Conservation (phyloP, 2,329 filamentous ascomycete species). For the Hypoxylon sp. region DNA sequence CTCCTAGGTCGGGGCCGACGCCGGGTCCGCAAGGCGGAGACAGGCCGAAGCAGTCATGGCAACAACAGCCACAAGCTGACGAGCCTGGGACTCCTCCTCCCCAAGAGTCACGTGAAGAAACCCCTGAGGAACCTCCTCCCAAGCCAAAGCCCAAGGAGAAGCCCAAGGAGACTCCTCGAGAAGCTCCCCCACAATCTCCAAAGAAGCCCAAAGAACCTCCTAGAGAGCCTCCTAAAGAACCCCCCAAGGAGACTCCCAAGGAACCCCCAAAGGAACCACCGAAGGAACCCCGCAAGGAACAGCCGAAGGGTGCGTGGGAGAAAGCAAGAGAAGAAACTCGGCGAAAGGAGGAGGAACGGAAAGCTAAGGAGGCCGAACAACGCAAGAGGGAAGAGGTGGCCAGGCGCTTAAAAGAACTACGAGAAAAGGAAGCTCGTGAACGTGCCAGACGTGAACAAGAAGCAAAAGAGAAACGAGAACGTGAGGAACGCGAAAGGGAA, state of each 20-base stretch:
- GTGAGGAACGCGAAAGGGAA: constrained; percentile 54
- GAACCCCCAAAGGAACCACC: constrained; percentile 20
- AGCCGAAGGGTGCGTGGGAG: constrained; percentile 32
- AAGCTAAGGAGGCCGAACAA: constrained; percentile 72
- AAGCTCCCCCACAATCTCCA: constrained; percentile 6
- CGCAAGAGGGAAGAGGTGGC: constrained; percentile 71
- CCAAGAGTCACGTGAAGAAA: constrained; percentile 10
- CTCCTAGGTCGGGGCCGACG: constrained; percentile 49
- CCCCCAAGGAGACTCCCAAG: constrained; percentile 10
- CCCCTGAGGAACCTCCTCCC: background rate
- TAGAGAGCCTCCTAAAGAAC: constrained; percentile 4
- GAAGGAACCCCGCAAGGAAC: constrained; percentile 31
- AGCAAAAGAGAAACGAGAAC: constrained; percentile 56
- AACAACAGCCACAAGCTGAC: constrained; percentile 51
- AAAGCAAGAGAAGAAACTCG: constrained; percentile 35
- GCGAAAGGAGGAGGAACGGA: constrained; percentile 73
- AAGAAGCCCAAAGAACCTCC: constrained; percentile 15
- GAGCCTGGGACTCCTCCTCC: constrained; percentile 28
- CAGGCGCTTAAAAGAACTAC: constrained; percentile 67
- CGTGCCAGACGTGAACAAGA: constrained; percentile 53
- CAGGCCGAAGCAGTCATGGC: constrained; percentile 59
- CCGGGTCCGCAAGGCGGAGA: constrained; percentile 50
- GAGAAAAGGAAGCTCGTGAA: constrained; percentile 65
- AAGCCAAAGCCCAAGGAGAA: constrained; percentile 6
- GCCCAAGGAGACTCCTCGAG: constrained; percentile 11